Evolutionary conservation across 2,329 filamentous ascomycete species (phyloP).

Genomic region (Colletotrichum neosansevieriae): DNA sequence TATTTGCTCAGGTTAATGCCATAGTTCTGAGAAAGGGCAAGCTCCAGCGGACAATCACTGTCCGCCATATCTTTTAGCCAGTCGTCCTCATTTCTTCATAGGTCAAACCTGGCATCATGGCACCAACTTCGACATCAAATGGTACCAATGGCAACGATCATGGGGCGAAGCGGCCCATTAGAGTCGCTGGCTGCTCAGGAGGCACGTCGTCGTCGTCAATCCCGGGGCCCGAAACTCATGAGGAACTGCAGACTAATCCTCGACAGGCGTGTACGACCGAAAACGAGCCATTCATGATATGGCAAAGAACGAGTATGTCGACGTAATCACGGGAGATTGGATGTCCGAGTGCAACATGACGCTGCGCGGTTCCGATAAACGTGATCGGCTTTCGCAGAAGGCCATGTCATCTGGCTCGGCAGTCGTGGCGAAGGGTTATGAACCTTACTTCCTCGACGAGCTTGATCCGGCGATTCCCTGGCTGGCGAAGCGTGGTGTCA

Average conservation of each 20-base stretch:
- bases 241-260: neutral
- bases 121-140: neutral
- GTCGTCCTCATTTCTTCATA: neutral
- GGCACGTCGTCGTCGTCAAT: neutral
- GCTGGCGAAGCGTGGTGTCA: conserved; percentile 47
- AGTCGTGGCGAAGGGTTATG: conserved; percentile 51
- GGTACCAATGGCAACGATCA: neutral
- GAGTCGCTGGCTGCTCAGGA: conserved; percentile 3
- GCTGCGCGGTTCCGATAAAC: conserved; percentile 46
- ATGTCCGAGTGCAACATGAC: conserved; percentile 49
- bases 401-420: conserved; percentile 46
- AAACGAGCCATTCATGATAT: conserved; percentile 46
- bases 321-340: conserved; percentile 50
- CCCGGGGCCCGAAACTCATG: too few species aligned
- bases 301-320: conserved; percentile 45
- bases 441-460: conserved; percentile 53
- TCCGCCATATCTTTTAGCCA: too few species aligned
- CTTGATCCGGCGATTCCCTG: conserved; percentile 48
- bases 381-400: conserved; percentile 43
- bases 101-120: neutral
- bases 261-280: conserved; percentile 54
- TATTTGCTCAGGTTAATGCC: too few species aligned
- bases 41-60: too few species aligned
- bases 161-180: neutral
- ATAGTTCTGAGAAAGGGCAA: too few species aligned